Evolutionary conservation across 331 rosid species (phyloP).

Genomic region (Prunus yedoensis): DNA sequence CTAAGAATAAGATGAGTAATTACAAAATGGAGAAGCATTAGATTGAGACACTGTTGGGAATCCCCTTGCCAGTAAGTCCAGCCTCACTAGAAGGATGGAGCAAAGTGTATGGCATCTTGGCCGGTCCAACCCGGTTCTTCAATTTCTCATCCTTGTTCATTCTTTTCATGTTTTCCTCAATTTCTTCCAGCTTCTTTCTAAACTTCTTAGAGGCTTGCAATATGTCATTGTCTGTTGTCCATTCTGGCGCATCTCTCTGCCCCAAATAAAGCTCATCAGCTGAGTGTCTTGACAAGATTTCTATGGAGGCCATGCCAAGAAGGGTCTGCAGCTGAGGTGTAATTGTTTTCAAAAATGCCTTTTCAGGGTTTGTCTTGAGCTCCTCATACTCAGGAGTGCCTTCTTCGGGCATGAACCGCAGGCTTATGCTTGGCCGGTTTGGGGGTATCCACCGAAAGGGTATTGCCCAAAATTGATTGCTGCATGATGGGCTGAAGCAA

Average conservation of each 20-base stretch:
- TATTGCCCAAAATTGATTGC: slow-evolving; percentile 44
- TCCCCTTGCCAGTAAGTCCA: slow-evolving; percentile 44
- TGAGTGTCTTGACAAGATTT: slow-evolving; percentile 40
- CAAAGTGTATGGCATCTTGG: slow-evolving; percentile 38
- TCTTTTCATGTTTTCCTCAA: slow-evolving; percentile 18
- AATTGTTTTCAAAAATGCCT: slow-evolving; percentile 34
- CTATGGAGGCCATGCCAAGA: slow-evolving; percentile 34
- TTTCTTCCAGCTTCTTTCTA: slow-evolving; percentile 19
- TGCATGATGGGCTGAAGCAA: slow-evolving; percentile 40
- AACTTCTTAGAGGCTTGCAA: slow-evolving; percentile 33
- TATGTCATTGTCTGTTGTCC: slow-evolving; percentile 31
- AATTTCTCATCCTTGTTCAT: slow-evolving; percentile 29
- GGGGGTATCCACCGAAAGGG: slow-evolving; percentile 37
- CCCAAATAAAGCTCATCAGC: slow-evolving; percentile 44
- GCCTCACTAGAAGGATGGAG: slow-evolving; percentile 30
- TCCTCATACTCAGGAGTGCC: slow-evolving; percentile 32
- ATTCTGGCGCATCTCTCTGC: slow-evolving; percentile 29
- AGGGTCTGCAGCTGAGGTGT: slow-evolving; percentile 30
- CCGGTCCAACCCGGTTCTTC: slow-evolving; percentile 41
- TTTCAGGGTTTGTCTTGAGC: slow-evolving; percentile 24
- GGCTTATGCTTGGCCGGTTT: slow-evolving; percentile 37
- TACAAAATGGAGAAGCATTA: slow-evolving; percentile 4
- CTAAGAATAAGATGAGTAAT: neutral
- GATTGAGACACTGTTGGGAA: slow-evolving; percentile 47
- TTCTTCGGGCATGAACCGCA: slow-evolving; percentile 32